A percentile compares a stretch with the other conserved stretches of the same genome.
Evolutionary conservation across 306 rosid genomes (phyloP).

Genomic region (Prunus davidiana): DNA sequence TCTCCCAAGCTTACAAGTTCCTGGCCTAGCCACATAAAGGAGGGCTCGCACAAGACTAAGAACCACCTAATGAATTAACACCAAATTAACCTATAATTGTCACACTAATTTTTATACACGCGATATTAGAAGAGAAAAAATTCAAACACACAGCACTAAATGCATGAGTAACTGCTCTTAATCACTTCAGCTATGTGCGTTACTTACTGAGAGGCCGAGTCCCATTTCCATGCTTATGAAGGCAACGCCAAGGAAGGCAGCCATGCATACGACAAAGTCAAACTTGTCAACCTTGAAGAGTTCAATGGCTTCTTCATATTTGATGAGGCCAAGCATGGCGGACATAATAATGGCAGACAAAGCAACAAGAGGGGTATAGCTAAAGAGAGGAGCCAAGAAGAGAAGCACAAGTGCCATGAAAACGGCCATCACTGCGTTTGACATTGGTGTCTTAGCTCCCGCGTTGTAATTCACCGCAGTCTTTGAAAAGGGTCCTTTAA

Average conservation of each 20-base stretch:
- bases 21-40: slow-evolving; percentile 81
- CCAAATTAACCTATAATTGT: neutral
- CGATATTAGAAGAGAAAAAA: neutral
- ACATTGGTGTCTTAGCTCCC: slow-evolving; percentile 62
- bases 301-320: slow-evolving; percentile 38
- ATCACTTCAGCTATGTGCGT: neutral
- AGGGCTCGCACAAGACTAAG: slow-evolving; percentile 73
- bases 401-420: slow-evolving; percentile 51
- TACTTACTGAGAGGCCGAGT: slow-evolving; percentile 65
- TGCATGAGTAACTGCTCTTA: too few relatives aligned
- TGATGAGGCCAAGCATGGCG: slow-evolving; percentile 78
- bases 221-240: slow-evolving; percentile 67
- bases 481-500: slow-evolving; percentile 87
- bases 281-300: slow-evolving; percentile 80
- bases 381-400: slow-evolving; percentile 76
- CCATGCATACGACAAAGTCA: slow-evolving; percentile 71
- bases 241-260: slow-evolving; percentile 59
- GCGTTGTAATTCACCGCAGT: slow-evolving; percentile 88
- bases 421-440: slow-evolving; percentile 59
- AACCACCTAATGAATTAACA: slow-evolving; percentile 41
- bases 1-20: slow-evolving; percentile 72
- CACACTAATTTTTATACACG: too few relatives aligned
- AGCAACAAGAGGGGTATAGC: slow-evolving; percentile 81
- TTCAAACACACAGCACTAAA: neutral
- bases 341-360: slow-evolving; percentile 74